These are phyloP conservation scores for Alternaria sp. DNA, from an alignment of 2,329 filamentous ascomycete genomes.

Conservation along the genomic window DNA sequence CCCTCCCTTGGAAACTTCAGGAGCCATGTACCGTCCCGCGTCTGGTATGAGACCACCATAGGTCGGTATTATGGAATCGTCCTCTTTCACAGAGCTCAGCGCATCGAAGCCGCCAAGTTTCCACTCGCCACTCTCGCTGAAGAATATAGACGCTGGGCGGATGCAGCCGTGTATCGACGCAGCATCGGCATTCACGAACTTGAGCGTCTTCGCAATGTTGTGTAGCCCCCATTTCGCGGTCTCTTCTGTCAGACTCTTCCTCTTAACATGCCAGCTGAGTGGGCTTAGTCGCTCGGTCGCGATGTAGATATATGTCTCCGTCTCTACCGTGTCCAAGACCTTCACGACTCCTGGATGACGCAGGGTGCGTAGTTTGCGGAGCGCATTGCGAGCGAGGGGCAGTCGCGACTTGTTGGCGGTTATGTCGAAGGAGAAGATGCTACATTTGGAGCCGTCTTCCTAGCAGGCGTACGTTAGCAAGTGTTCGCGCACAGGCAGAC, in stretches of 20 bases:
- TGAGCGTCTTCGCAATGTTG: slow-evolving; percentile 87
- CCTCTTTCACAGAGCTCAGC: slow-evolving; percentile 92
- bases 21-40: slow-evolving; percentile 81
- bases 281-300: slow-evolving; percentile 90
- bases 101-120: slow-evolving; percentile 94
- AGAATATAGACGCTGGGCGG: slow-evolving; percentile 85
- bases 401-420: slow-evolving; percentile 78
- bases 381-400: slow-evolving; percentile 88
- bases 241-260: slow-evolving; percentile 86
- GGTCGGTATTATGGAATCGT: slow-evolving; percentile 90
- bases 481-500: slow-evolving; percentile 8
- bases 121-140: slow-evolving; percentile 97
- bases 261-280: slow-evolving; percentile 85
- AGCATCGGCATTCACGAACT: slow-evolving; percentile 95
- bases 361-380: slow-evolving; percentile 91
- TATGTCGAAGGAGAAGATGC: slow-evolving; percentile 95
- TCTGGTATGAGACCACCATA: slow-evolving; percentile 90
- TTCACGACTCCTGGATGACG: slow-evolving; percentile 94
- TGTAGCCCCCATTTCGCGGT: slow-evolving; percentile 97
- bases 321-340: slow-evolving; percentile 94
- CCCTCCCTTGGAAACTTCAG: slow-evolving; percentile 83
- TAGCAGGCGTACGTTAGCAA: slow-evolving; percentile 51
- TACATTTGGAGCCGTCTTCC: slow-evolving; percentile 94
- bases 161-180: slow-evolving; percentile 89
- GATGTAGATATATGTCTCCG: slow-evolving; percentile 94